A percentile compares a stretch with the other conserved stretches of the same genome.
These are phyloP conservation scores for Pichia sp. DNA, from an alignment of 1,139 yeast genomes.

Conservation along the genomic window DNA sequence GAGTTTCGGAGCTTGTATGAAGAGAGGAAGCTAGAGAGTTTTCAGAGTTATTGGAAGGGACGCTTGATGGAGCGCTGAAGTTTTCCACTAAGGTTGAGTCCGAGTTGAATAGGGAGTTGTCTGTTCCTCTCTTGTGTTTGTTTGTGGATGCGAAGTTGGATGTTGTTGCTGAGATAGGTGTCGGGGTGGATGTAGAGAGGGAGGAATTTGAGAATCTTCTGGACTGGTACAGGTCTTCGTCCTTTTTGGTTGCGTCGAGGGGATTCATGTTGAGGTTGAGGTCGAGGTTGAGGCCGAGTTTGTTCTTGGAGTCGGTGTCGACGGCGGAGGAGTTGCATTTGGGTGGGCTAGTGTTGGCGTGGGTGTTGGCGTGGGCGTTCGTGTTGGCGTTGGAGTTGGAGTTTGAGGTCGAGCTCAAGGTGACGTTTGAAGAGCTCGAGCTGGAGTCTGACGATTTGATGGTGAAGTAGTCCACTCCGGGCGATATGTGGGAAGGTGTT, in stretches of 20 bases:
- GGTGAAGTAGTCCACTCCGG: constrained; percentile 1
- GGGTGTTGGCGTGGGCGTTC: not conserved
- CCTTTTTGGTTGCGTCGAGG: not conserved
- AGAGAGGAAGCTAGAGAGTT: not conserved
- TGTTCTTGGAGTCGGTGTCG: not conserved
- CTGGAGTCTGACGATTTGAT: not conserved
- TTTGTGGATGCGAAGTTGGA: not conserved
- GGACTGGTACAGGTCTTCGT: not conserved
- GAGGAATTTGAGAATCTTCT: constrained; percentile 3
- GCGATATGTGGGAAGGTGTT: constrained; percentile 1
- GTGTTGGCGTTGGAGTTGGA: not conserved
- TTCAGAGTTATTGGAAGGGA: constrained; percentile 9
- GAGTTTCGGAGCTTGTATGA: constrained; percentile 6
- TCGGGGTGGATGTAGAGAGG: not conserved
- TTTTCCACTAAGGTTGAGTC: constrained; percentile 15
- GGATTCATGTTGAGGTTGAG: not conserved
- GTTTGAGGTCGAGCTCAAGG: not conserved
- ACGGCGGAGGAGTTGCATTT: not conserved
- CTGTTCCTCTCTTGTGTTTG: constrained; percentile 13
- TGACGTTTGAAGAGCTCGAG: not conserved
- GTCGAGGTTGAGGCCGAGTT: not conserved
- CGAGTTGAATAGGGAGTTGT: constrained; percentile 11
- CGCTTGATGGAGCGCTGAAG: not conserved
- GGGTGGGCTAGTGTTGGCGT: not conserved
- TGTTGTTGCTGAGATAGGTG: not conserved